phyloP scores from a whole-genome alignment of 1,139 yeast species.

The Keqinozyma sinolaborantium region DNA sequence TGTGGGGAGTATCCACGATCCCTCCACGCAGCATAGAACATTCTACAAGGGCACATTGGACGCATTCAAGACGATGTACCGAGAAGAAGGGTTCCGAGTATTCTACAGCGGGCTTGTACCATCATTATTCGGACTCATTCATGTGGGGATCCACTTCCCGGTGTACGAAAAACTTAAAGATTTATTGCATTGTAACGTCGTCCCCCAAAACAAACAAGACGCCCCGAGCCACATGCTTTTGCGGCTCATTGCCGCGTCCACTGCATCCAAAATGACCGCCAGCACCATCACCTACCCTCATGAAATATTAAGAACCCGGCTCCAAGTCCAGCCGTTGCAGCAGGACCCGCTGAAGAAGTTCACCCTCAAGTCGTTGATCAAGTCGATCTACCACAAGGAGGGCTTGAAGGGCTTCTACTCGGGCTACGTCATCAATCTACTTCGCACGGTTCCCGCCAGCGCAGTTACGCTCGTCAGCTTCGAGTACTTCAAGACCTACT shows the following conservation, averaged over 20 bases:
- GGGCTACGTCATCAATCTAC: slow-evolving; percentile 81
- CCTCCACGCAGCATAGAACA: slow-evolving; percentile 12
- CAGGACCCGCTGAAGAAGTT: slow-evolving; percentile 8
- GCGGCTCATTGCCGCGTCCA: slow-evolving; percentile 61
- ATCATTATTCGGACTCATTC: slow-evolving; percentile 83
- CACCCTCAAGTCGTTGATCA: slow-evolving; percentile 22
- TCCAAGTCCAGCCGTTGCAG: slow-evolving; percentile 59
- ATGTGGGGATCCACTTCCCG: slow-evolving; percentile 97
- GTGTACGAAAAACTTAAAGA: slow-evolving; percentile 81
- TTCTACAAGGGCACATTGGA: slow-evolving; percentile 77
- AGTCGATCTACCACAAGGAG: slow-evolving; percentile 59
- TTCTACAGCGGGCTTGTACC: slow-evolving; percentile 91
- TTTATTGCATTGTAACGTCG: slow-evolving; percentile 31
- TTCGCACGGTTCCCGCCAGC: slow-evolving; percentile 92
- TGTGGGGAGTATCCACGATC: slow-evolving; percentile 24
- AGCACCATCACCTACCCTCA: slow-evolving; percentile 92
- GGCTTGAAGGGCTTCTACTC: slow-evolving; percentile 85
- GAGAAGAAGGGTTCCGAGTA: slow-evolving; percentile 75
- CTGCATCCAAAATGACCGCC: slow-evolving; percentile 85
- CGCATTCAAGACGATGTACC: slow-evolving; percentile 77
- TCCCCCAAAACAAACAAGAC: slow-evolving; percentile 1
- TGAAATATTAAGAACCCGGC: slow-evolving; percentile 87
- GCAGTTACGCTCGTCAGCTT: slow-evolving; percentile 94
- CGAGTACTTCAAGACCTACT: slow-evolving; percentile 73
- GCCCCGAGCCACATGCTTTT: slow-evolving; percentile 5